phyloP scores from a whole-genome alignment of 2,329 filamentous ascomycete species.

The Corynespora cassiicola region DNA sequence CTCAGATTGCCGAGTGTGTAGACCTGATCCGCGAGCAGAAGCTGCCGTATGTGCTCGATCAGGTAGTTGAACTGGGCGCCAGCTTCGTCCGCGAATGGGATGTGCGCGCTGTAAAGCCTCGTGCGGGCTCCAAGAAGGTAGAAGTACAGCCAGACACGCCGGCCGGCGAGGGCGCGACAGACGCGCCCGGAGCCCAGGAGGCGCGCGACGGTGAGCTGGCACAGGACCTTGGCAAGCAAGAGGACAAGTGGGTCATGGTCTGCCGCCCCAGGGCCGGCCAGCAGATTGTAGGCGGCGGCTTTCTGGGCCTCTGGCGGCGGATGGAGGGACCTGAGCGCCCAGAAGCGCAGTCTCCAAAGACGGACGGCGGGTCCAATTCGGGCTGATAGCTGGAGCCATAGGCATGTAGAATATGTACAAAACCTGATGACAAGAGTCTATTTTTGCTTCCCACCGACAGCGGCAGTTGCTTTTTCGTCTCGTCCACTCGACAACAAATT shows the following conservation, averaged over 20 bases:
- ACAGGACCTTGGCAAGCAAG: conserved; percentile 26
- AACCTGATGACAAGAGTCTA: no score
- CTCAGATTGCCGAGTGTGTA: conserved; percentile 74
- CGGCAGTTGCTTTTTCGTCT: no score
- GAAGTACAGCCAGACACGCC: no score
- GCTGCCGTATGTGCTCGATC: conserved; percentile 65
- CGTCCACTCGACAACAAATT: no score
- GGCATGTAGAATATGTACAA: no score
- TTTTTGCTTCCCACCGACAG: no score
- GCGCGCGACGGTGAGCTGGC: conserved; percentile 36
- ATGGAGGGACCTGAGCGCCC: conserved; percentile 33
- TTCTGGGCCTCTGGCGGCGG: conserved; percentile 44
- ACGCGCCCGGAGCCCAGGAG: conserved; percentile 26
- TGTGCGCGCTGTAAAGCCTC: conserved; percentile 59
- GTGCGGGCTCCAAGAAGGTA: conserved; percentile 38
- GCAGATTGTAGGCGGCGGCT: conserved; percentile 44
- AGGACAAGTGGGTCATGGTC: conserved; percentile 43
- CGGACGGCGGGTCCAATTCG: no score
- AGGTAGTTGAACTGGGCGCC: conserved; percentile 64
- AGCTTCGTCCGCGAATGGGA: conserved; percentile 69
- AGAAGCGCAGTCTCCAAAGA: no score
- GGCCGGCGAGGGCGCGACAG: conserved; percentile 18
- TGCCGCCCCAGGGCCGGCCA: conserved; percentile 46
- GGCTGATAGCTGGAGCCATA: no score
- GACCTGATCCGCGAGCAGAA: conserved; percentile 59